Evolutionary conservation across 129 eudicot genomes (phyloP).

Genomic region (Helianthus tuberosus): DNA sequence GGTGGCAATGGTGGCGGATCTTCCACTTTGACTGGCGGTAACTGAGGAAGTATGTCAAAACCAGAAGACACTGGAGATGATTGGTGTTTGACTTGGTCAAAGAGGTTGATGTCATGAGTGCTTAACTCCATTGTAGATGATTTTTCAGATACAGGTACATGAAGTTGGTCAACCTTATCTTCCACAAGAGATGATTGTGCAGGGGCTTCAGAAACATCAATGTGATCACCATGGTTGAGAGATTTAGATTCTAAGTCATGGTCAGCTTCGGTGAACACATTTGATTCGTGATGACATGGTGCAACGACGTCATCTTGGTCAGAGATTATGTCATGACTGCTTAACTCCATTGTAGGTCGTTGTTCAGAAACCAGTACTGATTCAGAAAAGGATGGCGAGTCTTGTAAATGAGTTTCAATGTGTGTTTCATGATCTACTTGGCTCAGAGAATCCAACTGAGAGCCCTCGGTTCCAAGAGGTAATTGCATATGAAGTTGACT

Average conservation of each 20-base stretch:
- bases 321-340: not conserved
- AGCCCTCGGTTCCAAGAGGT: not conserved
- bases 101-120: not conserved
- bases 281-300: not conserved
- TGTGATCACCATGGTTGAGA: not conserved
- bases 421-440: constrained; percentile 35
- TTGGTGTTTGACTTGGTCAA: constrained; percentile 33
- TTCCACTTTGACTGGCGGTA: constrained; percentile 40
- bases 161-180: too few relatives aligned
- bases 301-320: not conserved
- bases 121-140: constrained; percentile 1
- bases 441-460: constrained; percentile 14
- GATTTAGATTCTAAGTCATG: constrained; percentile 1
- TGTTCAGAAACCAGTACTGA: not conserved
- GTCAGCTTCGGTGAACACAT: not conserved
- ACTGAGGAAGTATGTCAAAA: constrained; percentile 37
- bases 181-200: too few relatives aligned
- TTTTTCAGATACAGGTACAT: too few relatives aligned
- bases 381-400: not conserved
- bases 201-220: too few relatives aligned
- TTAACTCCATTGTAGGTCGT: not conserved
- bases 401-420: not conserved
- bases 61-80: constrained; percentile 36
- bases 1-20: constrained; percentile 87
- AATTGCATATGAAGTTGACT: constrained; percentile 23